Base-by-base conservation (phyloP, 129 eudicot species). In the Lactuca sativa region DNA sequence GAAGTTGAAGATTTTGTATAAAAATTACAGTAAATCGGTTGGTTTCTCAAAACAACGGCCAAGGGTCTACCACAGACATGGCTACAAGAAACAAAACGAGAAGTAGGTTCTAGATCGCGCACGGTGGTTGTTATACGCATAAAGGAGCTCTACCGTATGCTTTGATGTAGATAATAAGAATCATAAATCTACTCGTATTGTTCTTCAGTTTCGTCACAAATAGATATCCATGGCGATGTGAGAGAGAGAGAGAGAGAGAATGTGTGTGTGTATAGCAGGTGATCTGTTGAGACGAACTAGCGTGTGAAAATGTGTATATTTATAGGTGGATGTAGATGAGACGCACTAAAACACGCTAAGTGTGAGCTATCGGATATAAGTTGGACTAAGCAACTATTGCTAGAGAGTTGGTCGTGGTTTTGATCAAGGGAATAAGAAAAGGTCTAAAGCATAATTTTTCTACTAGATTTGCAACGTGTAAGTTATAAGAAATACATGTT, bases 331-430 rank as follows among this genome's bases (percentile, higher is more conserved):
- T 66, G 34, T 58, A 67, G 70, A 5, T 40, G 8, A 69, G 76
- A 76, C 71, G 49, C 71, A 77, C 53, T 77, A 54, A 56, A 77
- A 70, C 18, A 77, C 81, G 81, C 7, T 38, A 43, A 40, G 71
- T 76, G 66, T 69, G 71, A 62, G 76, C 15, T 2, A 31, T 12
- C 38, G 75, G 69, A 60, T 59, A 40, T 13, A 68, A 76, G 70
- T 62, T 65, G 81, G 76, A 77, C 64, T 77, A 69, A 69, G 30
- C 33, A 61, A 77, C 13, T 12, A 47, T 47, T 47, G n/a, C 52
- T 53, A 61, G 34, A 60, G 71, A 77, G 66, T 31, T 30, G 52
- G 81, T 62, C 76, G 17, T 69, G 66, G 70, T 65, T 62, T 64
- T 30, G 75, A 69, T 76, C 25, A 6, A 51, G 58, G 60, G 55